Evolutionary conservation across 805 yeast species (phyloP), one percentile per base, ranked within the genome.

Genomic region (Yamadazyma sp.): DNA sequence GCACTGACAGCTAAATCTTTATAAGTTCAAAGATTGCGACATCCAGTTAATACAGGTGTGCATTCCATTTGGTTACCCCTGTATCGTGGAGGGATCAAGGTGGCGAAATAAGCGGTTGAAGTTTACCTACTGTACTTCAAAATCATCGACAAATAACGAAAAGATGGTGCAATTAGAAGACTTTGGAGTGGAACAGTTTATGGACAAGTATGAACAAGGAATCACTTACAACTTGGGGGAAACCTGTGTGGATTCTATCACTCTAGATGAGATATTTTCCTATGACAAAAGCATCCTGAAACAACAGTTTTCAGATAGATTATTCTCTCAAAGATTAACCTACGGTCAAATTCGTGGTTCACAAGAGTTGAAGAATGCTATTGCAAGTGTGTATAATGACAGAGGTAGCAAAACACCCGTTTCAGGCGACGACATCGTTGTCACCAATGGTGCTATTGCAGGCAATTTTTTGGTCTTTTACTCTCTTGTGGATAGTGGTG

Each of bases 361-460:
- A 5, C 59, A 60, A 2, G 60, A 55, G 18, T 54, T 76, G 39
- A 58, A 70, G 35, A 8, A 31, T 5, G 50, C 54, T 3, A 62
- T 75, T 28, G 61, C 71, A 8, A 40, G 52, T 1, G 32, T 74
- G 10, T 70, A 73, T 45, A 52, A 54, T 31, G 48, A 51, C 3
- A 31, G 28, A 6, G 44, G 42, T 2, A 40, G 37, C 3, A 52
- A 73, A 35, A 64, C 4, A 14, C 12, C 19, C 21, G 51, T 74
- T 21, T 68, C 75, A 15, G 71, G 71, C 42, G 80, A 80, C 14
- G 53, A 75, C 38, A 66, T 76, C 17, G 61, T 75, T 14, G 52
- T 74, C 19, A 71, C 78, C 16, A 73, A 73, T 47, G 81, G 81
- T 17, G 79, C 78, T 3, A 77, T 77, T 53, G 80, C 74, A 6